These are phyloP conservation scores for Apophysomyces ossiformis DNA, from an alignment of 371 early-diverging fungal species.

Conservation along the genomic window DNA sequence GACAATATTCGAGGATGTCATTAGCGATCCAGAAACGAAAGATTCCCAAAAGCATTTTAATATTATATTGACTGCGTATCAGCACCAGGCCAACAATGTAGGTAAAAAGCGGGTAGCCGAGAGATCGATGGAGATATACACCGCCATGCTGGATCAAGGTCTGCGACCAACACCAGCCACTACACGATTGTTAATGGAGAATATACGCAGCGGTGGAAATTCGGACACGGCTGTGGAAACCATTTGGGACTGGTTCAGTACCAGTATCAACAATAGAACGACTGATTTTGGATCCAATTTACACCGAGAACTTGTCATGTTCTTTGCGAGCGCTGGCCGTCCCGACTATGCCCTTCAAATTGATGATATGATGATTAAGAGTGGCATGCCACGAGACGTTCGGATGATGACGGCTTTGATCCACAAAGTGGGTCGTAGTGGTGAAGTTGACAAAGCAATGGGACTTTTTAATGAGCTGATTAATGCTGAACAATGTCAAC, in stretches of 20 bases:
- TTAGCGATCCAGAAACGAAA: slow-evolving; percentile 16
- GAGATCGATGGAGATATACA: slow-evolving; percentile 41
- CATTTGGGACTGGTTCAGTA: slow-evolving; percentile 46
- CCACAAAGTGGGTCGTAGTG: slow-evolving; percentile 51
- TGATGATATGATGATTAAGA: slow-evolving; percentile 44
- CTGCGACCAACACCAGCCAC: slow-evolving; percentile 26
- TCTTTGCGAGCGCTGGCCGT: slow-evolving; percentile 44
- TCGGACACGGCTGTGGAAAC: slow-evolving; percentile 29
- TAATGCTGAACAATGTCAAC: slow-evolving; percentile 22
- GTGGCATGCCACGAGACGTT: slow-evolving; percentile 32
- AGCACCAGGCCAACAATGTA: slow-evolving; percentile 24
- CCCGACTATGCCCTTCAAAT: slow-evolving; percentile 45
- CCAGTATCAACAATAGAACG: slow-evolving; percentile 23
- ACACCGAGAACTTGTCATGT: slow-evolving; percentile 39
- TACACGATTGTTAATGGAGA: slow-evolving; percentile 29
- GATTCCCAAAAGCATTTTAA: slow-evolving; percentile 40
- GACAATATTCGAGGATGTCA: slow-evolving; percentile 35
- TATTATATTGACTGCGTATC: slow-evolving; percentile 38
- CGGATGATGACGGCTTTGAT: slow-evolving; percentile 47
- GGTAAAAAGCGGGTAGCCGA: slow-evolving; percentile 26
- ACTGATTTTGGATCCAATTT: slow-evolving; percentile 31
- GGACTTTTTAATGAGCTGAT: slow-evolving; percentile 43
- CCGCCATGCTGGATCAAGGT: slow-evolving; percentile 34
- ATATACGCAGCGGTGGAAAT: slow-evolving; percentile 26
- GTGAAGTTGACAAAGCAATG: slow-evolving; percentile 36